Base-by-base conservation (phyloP, 306 rosid genomes). In the Argentina anserina region DNA sequence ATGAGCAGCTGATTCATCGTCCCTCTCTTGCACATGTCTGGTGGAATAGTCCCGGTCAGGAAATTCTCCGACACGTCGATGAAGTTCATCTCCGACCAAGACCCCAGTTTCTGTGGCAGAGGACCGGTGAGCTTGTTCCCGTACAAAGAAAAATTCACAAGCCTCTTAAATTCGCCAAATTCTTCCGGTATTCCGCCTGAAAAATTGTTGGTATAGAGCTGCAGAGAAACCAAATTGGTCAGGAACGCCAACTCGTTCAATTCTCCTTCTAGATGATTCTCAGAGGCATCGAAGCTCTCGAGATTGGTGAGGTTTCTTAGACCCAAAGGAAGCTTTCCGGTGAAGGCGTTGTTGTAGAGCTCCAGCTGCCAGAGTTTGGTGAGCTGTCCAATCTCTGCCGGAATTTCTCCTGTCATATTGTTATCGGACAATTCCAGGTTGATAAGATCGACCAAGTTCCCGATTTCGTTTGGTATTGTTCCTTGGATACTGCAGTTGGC, bases 1-100 rank as follows among this genome's bases (percentile, higher is more conserved):
- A 87, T 18, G 0, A 91, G 84, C 42, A 94, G 78, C 18, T 15
- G 74, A 0, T 0, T 9, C 96, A 94, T 87, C 56, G 76, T 83
- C 42, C 97, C 91, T 65, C 53, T 78, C 4, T 64, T 83, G 67
- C 99, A 94, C 99, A 94, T 91, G 26, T 91, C 75, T 1, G 97
- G 91, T 11, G 99, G 99, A 74, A 94, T 87, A 15, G 85, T 62
- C 49, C 99, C 99, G 1, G 88, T 74, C 55, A 94, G 33, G 13
- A 72, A 73, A 72, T 94, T 94, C 72, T 88, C 96, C 11, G 99
- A 87, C 9, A 82, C 93, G 66, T 94, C 99, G 7, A 94, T 90
- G 90, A 21, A 89, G 47, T 25, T 7, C 21, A 86, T 79, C 20
- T 80, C 69, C 0, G 96, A 34, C 97, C 86, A 90, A 7, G 91